Evolutionary conservation across 2,329 filamentous ascomycete species (phyloP).

Genomic region (Venturia carpophila): DNA sequence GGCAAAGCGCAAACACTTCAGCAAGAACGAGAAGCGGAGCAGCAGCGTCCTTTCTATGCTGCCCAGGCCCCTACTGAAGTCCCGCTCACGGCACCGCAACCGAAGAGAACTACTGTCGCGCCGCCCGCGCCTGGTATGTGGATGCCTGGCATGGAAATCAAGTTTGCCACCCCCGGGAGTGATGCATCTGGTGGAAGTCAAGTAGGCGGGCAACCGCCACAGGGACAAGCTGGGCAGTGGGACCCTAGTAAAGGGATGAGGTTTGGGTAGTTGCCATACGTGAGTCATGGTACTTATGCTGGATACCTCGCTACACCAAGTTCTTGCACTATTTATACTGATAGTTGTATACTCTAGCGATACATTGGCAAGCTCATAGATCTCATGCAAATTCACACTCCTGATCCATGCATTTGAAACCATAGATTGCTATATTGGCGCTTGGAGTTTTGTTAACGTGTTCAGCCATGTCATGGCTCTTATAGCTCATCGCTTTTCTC

Average conservation of each 20-base stretch:
- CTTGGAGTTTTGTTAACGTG: too few relatives aligned
- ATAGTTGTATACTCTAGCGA: not conserved
- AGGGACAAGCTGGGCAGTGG: conserved; percentile 43
- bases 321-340: not conserved
- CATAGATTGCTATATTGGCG: too few relatives aligned
- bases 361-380: not conserved
- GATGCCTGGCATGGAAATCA: conserved; percentile 74
- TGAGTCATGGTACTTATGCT: not conserved
- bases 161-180: conserved; percentile 45
- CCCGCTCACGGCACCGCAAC: conserved; percentile 50
- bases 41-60: conserved; percentile 53
- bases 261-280: conserved; percentile 35
- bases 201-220: conserved; percentile 20
- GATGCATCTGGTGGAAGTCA: conserved; percentile 20
- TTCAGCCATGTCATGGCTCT: too few relatives aligned
- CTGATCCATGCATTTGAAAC: too few relatives aligned
- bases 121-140: conserved; percentile 49
- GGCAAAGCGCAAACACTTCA: conserved; percentile 36
- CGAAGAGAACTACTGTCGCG: conserved; percentile 27
- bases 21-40: conserved; percentile 41
- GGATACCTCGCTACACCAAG: not conserved
- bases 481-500: too few relatives aligned
- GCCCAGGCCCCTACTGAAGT: conserved; percentile 38
- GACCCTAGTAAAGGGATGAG: conserved; percentile 52
- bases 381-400: too few relatives aligned